A percentile compares a stretch with the other conserved stretches of the same genome.
These are phyloP conservation scores for Heterotrichella gracilis DNA, from an alignment of 352 stramenopile species.

Conservation along the genomic window DNA sequence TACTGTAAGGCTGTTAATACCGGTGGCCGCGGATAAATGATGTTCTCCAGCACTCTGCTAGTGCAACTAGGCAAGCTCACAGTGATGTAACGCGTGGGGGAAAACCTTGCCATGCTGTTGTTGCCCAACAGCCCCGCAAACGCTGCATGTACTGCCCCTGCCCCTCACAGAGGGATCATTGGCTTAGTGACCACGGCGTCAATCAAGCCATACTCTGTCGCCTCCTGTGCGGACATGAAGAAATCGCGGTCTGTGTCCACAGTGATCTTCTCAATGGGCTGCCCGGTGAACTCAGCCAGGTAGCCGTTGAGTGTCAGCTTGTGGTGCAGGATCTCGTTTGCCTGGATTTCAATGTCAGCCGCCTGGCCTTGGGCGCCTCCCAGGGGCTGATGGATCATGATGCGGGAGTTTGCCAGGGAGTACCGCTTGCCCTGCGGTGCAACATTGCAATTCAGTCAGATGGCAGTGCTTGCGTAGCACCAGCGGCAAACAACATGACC, in stretches of 20 bases:
- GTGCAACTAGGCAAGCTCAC: no score
- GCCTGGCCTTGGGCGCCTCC: slow-evolving; percentile 81
- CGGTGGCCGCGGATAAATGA: no score
- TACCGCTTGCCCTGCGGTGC: slow-evolving; percentile 35
- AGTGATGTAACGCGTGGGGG: no score
- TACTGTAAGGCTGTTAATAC: no score
- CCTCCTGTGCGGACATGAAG: slow-evolving; percentile 45
- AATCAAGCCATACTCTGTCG: slow-evolving; percentile 41
- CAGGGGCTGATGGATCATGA: slow-evolving; percentile 80
- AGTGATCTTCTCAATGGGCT: slow-evolving; percentile 26
- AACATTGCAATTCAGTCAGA: no score
- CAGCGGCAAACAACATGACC: no score
- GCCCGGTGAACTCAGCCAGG: slow-evolving; percentile 29
- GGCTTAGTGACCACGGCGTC: slow-evolving; percentile 48
- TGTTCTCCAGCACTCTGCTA: no score
- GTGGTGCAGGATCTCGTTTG: slow-evolving; percentile 24
- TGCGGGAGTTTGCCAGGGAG: slow-evolving; percentile 29
- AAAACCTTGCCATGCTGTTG: no score
- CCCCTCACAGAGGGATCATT: no score
- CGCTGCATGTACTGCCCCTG: no score
- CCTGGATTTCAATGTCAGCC: slow-evolving; percentile 73
- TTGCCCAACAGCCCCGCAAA: no score
- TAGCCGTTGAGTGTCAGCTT: slow-evolving; percentile 18
- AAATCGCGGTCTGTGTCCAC: slow-evolving; percentile 47
- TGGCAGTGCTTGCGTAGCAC: no score